Percentiles rank a stretch among this genome's conserved stretches.
Evolutionary conservation across 805 yeast genomes (phyloP).

Genomic region (Sugiyamaella floridensis): DNA sequence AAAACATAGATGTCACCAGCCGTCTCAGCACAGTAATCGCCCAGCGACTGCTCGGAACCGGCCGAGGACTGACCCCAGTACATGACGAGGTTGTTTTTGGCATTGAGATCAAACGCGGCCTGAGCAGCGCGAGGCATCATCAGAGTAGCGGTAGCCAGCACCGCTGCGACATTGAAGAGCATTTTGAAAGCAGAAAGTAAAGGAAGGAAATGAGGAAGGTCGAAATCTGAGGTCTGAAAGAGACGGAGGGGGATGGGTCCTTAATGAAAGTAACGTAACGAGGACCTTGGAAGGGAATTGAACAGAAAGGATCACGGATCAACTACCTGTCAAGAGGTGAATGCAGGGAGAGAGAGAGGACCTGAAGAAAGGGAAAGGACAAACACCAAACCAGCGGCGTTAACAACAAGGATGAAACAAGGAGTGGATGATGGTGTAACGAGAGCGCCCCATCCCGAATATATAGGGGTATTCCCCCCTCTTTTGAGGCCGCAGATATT

Average conservation of each 20-base stretch:
- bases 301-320: no score
- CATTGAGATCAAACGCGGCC: slow-evolving; percentile 20
- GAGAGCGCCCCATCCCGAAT: background rate
- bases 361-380: no score
- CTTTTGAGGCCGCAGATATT: background rate
- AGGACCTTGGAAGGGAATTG: no score
- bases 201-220: background rate
- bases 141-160: slow-evolving; percentile 3
- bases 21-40: slow-evolving; percentile 58
- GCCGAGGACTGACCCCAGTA: slow-evolving; percentile 84
- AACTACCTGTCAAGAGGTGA: no score
- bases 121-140: slow-evolving; percentile 10
- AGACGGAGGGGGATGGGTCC: background rate
- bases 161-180: slow-evolving; percentile 2
- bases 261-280: background rate
- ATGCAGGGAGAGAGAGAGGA: no score
- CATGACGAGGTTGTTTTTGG: slow-evolving; percentile 56
- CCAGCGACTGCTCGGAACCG: slow-evolving; percentile 42
- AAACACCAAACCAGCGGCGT: background rate
- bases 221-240: background rate
- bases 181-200: background rate
- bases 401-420: background rate
- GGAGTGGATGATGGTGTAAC: background rate
- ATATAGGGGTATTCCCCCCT: background rate
- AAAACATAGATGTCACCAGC: slow-evolving; percentile 56